These are phyloP conservation scores for Penicillium manginii DNA, from an alignment of 495 filamentous ascomycete genomes.

Conservation along the genomic window DNA sequence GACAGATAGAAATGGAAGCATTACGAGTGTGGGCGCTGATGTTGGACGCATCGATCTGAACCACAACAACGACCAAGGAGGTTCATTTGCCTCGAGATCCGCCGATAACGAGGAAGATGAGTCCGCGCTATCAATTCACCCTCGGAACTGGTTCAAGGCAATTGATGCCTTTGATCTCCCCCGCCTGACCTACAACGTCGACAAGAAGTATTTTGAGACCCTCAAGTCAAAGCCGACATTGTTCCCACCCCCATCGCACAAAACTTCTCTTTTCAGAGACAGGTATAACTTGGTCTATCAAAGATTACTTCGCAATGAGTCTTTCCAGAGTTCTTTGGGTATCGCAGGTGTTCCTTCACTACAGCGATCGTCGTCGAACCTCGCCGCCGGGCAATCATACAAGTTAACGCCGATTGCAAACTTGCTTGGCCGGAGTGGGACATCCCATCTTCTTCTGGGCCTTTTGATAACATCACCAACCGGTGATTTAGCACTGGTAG, in stretches of 20 bases:
- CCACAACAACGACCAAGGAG: constrained; percentile 19
- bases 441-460: constrained; percentile 84
- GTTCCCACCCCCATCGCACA: constrained; percentile 78
- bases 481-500: constrained; percentile 78
- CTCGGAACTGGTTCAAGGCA: constrained; percentile 77
- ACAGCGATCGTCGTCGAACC: constrained; percentile 59
- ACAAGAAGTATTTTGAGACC: constrained; percentile 90
- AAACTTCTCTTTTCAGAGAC: constrained; percentile 84
- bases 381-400: constrained; percentile 65
- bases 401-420: constrained; percentile 94
- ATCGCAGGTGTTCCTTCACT: constrained; percentile 47
- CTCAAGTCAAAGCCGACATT: constrained; percentile 69
- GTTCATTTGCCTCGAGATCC: constrained; percentile 14
- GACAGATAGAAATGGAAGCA: neutral
- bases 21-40: constrained; percentile 17
- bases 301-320: constrained; percentile 86
- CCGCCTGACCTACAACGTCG: constrained; percentile 78
- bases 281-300: constrained; percentile 90
- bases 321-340: constrained; percentile 78
- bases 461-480: constrained; percentile 81
- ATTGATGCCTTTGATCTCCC: constrained; percentile 86
- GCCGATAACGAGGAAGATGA: constrained; percentile 65
- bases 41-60: constrained; percentile 18
- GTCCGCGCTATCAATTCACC: constrained; percentile 58
- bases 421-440: constrained; percentile 84